These are phyloP conservation scores for Ephemerocybe angulata DNA, from an alignment of 768 basidiomycete species.

Conservation along the genomic window DNA sequence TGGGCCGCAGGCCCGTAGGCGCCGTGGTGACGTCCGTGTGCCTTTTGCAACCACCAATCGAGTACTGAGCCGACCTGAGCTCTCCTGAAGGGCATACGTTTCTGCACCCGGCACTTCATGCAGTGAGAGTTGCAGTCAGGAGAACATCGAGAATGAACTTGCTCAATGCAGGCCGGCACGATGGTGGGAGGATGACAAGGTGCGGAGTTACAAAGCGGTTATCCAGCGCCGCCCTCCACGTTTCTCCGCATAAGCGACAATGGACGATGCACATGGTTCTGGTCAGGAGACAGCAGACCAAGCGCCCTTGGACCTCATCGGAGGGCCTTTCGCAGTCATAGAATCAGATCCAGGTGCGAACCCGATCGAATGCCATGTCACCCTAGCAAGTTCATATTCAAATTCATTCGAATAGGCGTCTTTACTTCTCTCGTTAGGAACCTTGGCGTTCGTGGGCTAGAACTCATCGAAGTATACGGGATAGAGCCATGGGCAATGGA, in stretches of 20 bases:
- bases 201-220: too few relatives aligned
- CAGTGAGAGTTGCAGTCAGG: too few relatives aligned
- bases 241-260: conserved; percentile 5
- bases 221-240: too few relatives aligned
- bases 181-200: too few relatives aligned
- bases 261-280: not conserved
- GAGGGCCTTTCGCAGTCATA: conserved; percentile 61
- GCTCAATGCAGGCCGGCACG: too few relatives aligned
- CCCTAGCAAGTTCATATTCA: not conserved
- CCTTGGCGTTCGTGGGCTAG: conserved; percentile 49
- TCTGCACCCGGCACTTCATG: too few relatives aligned
- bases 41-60: too few relatives aligned
- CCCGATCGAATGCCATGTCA: not conserved
- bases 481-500: conserved; percentile 64
- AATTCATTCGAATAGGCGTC: conserved; percentile 39
- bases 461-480: conserved; percentile 57
- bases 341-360: conserved; percentile 50
- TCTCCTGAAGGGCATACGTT: too few relatives aligned
- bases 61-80: too few relatives aligned
- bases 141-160: too few relatives aligned
- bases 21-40: too few relatives aligned
- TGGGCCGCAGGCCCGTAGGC: too few relatives aligned
- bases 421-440: conserved; percentile 55
- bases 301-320: conserved; percentile 43
- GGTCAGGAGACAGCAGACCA: not conserved